Base-by-base conservation (phyloP, 805 yeast genomes). In the Clavispora carvajalis region DNA sequence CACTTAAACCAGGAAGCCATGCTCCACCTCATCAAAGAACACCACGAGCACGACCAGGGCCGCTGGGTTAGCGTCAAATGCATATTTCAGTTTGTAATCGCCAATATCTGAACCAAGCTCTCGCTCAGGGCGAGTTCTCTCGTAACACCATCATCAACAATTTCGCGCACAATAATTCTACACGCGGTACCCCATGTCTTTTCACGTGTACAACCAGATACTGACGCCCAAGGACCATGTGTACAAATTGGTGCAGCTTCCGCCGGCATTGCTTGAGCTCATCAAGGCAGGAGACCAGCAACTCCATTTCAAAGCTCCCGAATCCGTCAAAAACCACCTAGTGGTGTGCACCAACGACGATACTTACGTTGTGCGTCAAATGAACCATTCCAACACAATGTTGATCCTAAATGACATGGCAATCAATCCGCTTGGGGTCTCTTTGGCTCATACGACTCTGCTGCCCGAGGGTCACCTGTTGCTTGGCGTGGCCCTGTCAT, bases 351-450 rank as follows among this genome's bases (percentile, higher is more conserved):
- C 91, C 1, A 49, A 62, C 3, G 48, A 62, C 22, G 59, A 68
- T 37, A 84, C 95, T 0, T 89, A 77, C 76, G 67, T 69, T 34
- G 51, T 89, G 13, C 71, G 87, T 38, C 90, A 84, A 53, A 82
- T 85, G 67, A 86, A 87, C 55, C 97, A 91, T 59, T 85, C 96
- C 7, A 89, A 91, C 58, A 76, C 91, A 4, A 80, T 85, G n/a
- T 57, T 88, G 49, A 45, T 89, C 17, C 55, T 77, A 56, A 48
- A 48, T 29, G 49, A 53, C 37, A 33, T 47, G 48, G 38, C 38
- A 7, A 23, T 37, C 13, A 25, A 34, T 17, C 38, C 44, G 4
- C 25, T 43, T 13, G 36, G 36, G 18, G 19, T 22, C 18, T 12
- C 24, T 7, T 22, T 41, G 21, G 41, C 33, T 6, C 37, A 34